These are phyloP conservation scores for Trichosporon faecale DNA, from an alignment of 1,284 basidiomycete species.

Conservation along the genomic window DNA sequence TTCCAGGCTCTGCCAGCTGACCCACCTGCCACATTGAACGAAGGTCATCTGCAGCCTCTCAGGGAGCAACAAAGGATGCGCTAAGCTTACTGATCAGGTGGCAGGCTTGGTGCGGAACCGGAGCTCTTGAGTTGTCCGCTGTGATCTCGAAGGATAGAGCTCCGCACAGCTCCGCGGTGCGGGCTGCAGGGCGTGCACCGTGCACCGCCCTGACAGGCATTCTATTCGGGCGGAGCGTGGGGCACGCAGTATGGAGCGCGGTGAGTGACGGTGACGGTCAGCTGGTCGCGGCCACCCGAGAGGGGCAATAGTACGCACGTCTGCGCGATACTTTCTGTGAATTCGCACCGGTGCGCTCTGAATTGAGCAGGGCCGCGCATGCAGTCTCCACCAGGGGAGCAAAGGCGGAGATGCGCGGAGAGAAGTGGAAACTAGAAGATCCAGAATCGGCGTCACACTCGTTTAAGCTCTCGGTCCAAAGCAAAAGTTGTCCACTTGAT, in stretches of 20 bases:
- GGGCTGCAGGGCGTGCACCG: too few species aligned
- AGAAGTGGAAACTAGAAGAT: neutral
- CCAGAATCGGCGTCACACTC: neutral
- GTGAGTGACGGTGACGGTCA: neutral
- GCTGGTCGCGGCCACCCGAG: neutral
- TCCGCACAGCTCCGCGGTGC: neutral
- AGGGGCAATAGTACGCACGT: neutral
- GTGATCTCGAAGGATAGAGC: neutral
- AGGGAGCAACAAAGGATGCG: neutral
- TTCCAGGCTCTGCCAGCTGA: neutral
- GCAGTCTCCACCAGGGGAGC: neutral
- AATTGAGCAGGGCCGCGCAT: neutral
- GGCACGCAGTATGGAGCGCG: neutral
- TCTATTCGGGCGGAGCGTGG: too few species aligned
- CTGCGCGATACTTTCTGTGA: neutral
- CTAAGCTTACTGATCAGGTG: neutral
- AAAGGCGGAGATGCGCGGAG: neutral
- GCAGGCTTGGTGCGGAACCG: neutral
- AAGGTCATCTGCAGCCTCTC: neutral
- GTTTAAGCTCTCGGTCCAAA: slow-evolving; percentile 8
- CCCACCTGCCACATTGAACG: too few species aligned
- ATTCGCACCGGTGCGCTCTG: neutral
- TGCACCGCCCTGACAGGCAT: neutral
- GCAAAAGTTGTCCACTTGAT: neutral
- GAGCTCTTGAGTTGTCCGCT: too few species aligned